Conservation (phyloP, 495 filamentous ascomycete genomes). For the Xylaria sp. region DNA sequence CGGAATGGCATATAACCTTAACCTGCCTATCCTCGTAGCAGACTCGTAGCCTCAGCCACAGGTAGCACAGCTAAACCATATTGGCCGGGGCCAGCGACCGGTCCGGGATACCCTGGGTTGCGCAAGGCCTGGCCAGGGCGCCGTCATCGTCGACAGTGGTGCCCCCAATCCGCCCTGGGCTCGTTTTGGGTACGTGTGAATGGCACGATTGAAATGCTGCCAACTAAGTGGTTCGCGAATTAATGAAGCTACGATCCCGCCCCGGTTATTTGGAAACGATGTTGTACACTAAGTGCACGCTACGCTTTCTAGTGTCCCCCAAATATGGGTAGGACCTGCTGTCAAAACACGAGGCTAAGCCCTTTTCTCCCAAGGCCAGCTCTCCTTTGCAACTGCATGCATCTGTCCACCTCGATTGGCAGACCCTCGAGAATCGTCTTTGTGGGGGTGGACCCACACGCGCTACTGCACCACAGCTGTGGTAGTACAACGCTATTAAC, state of each 20-base stretch:
- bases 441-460: not conserved
- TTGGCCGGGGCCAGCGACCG: conserved; percentile 4
- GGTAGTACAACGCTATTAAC: not conserved
- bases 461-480: conserved; percentile 1
- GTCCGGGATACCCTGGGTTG: conserved; percentile 12
- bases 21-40: not conserved
- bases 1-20: not conserved
- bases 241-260: not conserved
- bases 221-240: conserved; percentile 13
- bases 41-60: conserved; percentile 10
- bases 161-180: conserved; percentile 1
- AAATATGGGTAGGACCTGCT: not conserved
- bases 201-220: not conserved
- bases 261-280: conserved; percentile 11
- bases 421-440: not conserved
- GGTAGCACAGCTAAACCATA: conserved; percentile 10
- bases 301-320: not conserved
- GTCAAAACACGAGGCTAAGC: not conserved
- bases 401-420: not conserved
- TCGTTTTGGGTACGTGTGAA: conserved; percentile 4
- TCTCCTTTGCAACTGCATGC: not conserved
- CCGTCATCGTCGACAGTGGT: conserved; percentile 4
- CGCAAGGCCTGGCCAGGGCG: not conserved
- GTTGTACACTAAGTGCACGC: conserved; percentile 4
- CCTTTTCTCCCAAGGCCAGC: not conserved